Conservation (phyloP, 179 eudicot species). For the Patellifolia procumbens region DNA sequence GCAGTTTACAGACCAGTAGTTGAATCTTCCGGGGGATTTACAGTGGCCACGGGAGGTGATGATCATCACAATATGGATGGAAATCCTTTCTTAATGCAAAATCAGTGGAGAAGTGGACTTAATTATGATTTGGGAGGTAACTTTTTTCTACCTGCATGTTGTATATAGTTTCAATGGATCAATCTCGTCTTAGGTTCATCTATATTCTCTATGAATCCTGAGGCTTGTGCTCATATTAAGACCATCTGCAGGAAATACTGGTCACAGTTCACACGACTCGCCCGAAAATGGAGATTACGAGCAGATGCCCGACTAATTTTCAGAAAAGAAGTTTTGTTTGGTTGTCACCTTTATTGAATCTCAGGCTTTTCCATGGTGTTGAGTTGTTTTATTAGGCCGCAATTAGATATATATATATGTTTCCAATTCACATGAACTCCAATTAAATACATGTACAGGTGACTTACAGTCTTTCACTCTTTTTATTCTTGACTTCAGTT, state of each 20-base stretch:
- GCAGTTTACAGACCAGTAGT: constrained; percentile 49
- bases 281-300: constrained; percentile 56
- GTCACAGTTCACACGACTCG: constrained; percentile 44
- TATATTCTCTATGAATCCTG: background rate
- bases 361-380: constrained; percentile 4
- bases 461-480: constrained; percentile 17
- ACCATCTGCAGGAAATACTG: constrained; percentile 40
- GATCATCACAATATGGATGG: constrained; percentile 54
- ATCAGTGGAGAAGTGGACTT: constrained; percentile 43
- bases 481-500: background rate
- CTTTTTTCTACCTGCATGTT: too few species aligned
- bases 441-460: constrained; percentile 36
- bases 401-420: constrained; percentile 20
- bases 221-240: background rate
- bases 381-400: constrained; percentile 23
- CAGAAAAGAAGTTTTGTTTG: constrained; percentile 14
- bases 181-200: background rate
- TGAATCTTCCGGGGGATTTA: constrained; percentile 50
- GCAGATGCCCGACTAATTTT: constrained; percentile 42
- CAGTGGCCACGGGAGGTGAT: constrained; percentile 28
- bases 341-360: background rate
- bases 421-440: constrained; percentile 22
- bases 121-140: constrained; percentile 50
- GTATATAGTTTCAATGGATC: background rate
- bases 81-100: constrained; percentile 50